Base-by-base conservation (phyloP, 495 filamentous ascomycete genomes). In the Chaetomidium leptoderma region DNA sequence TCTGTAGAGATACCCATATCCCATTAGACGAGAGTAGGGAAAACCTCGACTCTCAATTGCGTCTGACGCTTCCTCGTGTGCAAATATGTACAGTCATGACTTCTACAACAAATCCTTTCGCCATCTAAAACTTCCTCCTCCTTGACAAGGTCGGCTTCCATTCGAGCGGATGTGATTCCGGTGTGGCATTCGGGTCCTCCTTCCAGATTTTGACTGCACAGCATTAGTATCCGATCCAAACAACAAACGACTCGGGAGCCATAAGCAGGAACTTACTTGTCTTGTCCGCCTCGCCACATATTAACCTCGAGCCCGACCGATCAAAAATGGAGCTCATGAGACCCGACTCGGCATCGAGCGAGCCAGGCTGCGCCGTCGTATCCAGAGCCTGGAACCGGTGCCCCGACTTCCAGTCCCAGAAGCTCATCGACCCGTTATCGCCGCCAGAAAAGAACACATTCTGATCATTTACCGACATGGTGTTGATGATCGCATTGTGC, bases 351-450 rank as follows among this genome's bases (percentile, higher is more conserved):
- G 95, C 95, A 66, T 97, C 92, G 21, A 99, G 76, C 33, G 86
- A 91, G 53, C 95, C 93, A 0, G 95, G 95, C 73, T 99, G 95
- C 2, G 93, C 93, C 10, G 86, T 90, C 6, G 88, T 95, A 48
- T 97, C 90, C 11, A 91, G 75, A 11, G 81, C 78, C 73, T 99
- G 95, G 74, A 90, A 97, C 21, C 87, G 79, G 65, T 97, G 82
- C 0, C 95, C 95, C 3, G 91, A 90, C 77, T 97, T 97, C 95
- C 95, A 99, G 72, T 99, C 95, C 88, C 91, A 99, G 79, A 99
- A 97, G 63, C 83, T 87, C 81, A 97, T 93, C 53, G 89, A 92
- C 40, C 95, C 95, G 65, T 97, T 95, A 62, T 99, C 95, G 46
- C 88, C 92, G 11, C 95, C 95, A 11, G 91, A 95, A 73, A 97